These are phyloP conservation scores for Fusarium aywerte DNA, from an alignment of 2,329 filamentous ascomycete genomes.

Conservation along the genomic window DNA sequence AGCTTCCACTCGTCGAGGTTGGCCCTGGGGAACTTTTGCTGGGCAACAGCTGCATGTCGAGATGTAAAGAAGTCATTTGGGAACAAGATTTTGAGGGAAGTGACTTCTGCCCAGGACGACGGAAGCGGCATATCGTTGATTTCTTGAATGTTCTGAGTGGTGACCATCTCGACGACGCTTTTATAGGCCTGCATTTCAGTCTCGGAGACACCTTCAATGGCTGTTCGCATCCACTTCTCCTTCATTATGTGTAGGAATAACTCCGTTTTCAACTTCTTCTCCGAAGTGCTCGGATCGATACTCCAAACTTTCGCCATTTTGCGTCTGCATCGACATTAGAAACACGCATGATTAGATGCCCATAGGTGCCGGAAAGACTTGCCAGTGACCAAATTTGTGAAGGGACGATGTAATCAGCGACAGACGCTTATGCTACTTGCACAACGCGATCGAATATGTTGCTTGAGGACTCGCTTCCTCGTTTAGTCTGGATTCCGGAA, in stretches of 20 bases:
- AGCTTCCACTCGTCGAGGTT: slow-evolving; percentile 10
- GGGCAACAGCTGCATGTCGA: background rate
- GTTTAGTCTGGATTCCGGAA: too few relatives aligned
- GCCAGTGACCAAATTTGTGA: too few relatives aligned
- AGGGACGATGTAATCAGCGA: too few relatives aligned
- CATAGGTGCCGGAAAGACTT: background rate
- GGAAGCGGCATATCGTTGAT: background rate
- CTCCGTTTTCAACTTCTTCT: background rate
- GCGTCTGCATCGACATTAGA: background rate
- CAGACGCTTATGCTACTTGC: too few relatives aligned
- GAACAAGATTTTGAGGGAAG: slow-evolving; percentile 6
- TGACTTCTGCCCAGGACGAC: slow-evolving; percentile 1
- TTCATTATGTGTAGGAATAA: background rate
- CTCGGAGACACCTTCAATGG: background rate
- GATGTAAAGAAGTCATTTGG: slow-evolving; percentile 7
- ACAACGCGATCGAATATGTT: too few relatives aligned
- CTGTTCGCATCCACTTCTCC: background rate
- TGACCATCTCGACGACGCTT: background rate
- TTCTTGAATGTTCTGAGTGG: background rate
- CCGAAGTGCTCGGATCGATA: background rate
- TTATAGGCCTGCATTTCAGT: background rate
- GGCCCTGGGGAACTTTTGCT: slow-evolving; percentile 4
- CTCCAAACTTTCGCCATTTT: background rate
- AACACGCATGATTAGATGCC: background rate
- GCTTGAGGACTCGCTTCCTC: too few relatives aligned